A percentile compares a stretch with the other conserved stretches of the same genome.
phyloP scores from a whole-genome alignment of 805 yeast genomes.

The Torulaspora quercuum region DNA sequence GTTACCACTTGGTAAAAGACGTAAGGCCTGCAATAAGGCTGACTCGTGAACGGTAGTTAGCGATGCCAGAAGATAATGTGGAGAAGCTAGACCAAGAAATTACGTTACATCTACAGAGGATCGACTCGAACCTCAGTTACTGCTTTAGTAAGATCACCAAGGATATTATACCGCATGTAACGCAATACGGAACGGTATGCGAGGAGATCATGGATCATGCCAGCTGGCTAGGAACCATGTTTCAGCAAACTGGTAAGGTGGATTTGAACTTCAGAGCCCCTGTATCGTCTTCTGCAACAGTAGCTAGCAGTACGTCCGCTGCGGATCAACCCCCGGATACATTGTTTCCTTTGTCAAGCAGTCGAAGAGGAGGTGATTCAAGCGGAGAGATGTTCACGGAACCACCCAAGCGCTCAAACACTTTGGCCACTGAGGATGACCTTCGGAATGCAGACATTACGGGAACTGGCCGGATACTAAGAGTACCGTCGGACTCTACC shows the following conservation, averaged over 20 bases:
- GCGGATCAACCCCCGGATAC: constrained; percentile 11
- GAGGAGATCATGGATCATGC: constrained; percentile 62
- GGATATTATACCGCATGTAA: constrained; percentile 62
- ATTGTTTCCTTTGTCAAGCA: constrained; percentile 7
- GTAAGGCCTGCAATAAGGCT: too few species aligned
- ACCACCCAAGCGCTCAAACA: neutral
- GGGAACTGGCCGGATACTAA: constrained; percentile 27
- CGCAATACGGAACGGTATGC: constrained; percentile 55
- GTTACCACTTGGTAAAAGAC: too few species aligned
- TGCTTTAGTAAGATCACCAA: constrained; percentile 68
- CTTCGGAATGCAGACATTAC: constrained; percentile 26
- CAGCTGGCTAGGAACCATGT: constrained; percentile 72
- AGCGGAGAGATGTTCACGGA: neutral
- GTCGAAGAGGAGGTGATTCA: constrained; percentile 2
- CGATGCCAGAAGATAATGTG: constrained; percentile 28
- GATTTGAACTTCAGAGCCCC: constrained; percentile 36
- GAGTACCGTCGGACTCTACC: constrained; percentile 30
- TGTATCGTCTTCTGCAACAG: neutral
- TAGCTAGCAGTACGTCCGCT: neutral
- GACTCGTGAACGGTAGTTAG: too few species aligned
- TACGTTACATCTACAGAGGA: constrained; percentile 70
- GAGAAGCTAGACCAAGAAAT: constrained; percentile 78
- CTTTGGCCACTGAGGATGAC: constrained; percentile 10
- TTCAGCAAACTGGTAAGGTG: constrained; percentile 71
- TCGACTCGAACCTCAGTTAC: constrained; percentile 67